phyloP scores from a whole-genome alignment of 371 early-diverging fungal genomes.

The Dinochytrium kinnereticum region DNA sequence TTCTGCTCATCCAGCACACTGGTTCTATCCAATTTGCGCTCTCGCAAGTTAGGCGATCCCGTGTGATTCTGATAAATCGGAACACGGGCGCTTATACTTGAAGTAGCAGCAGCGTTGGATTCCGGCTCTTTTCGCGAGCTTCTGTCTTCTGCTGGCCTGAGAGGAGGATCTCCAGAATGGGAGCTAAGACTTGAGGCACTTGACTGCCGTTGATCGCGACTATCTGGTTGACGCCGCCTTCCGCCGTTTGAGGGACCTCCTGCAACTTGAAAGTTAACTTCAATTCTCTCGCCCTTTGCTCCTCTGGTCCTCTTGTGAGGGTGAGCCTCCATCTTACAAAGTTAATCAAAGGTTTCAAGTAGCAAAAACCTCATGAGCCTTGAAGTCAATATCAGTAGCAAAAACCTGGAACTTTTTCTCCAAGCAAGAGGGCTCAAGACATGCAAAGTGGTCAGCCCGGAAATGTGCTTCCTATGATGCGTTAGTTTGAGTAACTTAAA shows the following conservation, averaged over 20 bases:
- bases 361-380: slow-evolving; percentile 69
- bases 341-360: slow-evolving; percentile 28
- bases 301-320: slow-evolving; percentile 47
- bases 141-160: neutral
- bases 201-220: neutral
- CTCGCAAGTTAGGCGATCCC: neutral
- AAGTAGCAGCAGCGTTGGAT: neutral
- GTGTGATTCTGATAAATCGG: neutral
- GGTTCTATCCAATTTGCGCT: neutral
- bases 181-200: neutral
- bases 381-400: slow-evolving; percentile 85
- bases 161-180: slow-evolving; percentile 17
- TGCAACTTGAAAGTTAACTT: slow-evolving; percentile 64
- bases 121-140: neutral
- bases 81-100: neutral
- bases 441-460: slow-evolving; percentile 79
- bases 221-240: slow-evolving; percentile 10
- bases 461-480: slow-evolving; percentile 79
- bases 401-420: slow-evolving; percentile 98
- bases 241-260: slow-evolving; percentile 42
- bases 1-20: slow-evolving; percentile 17
- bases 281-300: slow-evolving; percentile 60
- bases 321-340: slow-evolving; percentile 52
- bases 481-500: neutral
- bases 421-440: slow-evolving; percentile 79